A percentile compares a stretch with the other conserved stretches of the same genome.
Conservation (phyloP, 805 yeast species). For the Clavispora phyllophila region DNA sequence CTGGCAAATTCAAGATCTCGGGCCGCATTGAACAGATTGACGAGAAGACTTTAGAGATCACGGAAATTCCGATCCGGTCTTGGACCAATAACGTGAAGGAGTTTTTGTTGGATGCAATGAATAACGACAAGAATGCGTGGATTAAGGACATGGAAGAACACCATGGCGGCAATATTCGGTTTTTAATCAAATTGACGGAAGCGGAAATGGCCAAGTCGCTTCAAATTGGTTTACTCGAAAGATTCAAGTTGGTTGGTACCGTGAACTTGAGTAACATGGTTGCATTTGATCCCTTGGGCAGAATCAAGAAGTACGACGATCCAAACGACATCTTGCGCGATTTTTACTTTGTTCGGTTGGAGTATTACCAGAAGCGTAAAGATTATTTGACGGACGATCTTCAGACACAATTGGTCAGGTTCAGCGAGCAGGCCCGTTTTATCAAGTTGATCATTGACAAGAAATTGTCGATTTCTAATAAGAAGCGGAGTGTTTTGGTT, state of each 20-base stretch:
- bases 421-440: conserved; percentile 83
- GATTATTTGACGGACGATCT: conserved; percentile 67
- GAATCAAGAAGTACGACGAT: conserved; percentile 74
- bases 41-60: conserved; percentile 75
- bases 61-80: conserved; percentile 85
- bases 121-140: conserved; percentile 82
- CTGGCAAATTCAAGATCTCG: conserved; percentile 67
- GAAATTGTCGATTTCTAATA: conserved; percentile 66
- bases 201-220: conserved; percentile 82
- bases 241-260: conserved; percentile 71
- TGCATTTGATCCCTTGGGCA: conserved; percentile 86
- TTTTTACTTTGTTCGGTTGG: conserved; percentile 80
- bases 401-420: conserved; percentile 68
- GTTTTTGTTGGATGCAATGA: conserved; percentile 68
- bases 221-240: conserved; percentile 72
- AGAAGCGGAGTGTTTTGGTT: conserved; percentile 60
- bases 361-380: conserved; percentile 86
- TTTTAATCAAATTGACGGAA: conserved; percentile 65
- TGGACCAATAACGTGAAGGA: conserved; percentile 94
- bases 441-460: conserved; percentile 84
- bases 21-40: conserved; percentile 83
- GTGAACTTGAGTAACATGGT: conserved; percentile 85
- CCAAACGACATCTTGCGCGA: conserved; percentile 78
- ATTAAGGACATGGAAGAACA: conserved; percentile 94
- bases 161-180: conserved; percentile 76